Conservation (phyloP, 139 green algal species). For the Chlorella sp. region DNA sequence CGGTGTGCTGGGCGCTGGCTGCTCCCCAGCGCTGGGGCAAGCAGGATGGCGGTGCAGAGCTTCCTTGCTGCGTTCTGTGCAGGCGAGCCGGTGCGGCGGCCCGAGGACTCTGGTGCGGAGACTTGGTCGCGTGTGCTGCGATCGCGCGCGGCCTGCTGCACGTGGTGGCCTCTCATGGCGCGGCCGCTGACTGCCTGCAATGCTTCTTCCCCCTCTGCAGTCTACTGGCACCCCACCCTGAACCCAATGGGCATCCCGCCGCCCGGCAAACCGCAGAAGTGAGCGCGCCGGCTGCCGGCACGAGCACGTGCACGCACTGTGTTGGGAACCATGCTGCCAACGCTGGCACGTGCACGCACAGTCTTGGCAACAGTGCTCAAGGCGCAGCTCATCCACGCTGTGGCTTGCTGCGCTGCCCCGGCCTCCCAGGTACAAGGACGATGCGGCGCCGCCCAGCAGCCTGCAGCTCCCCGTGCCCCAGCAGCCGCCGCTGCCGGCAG, state of each 20-base stretch:
- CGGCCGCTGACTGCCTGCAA: background rate
- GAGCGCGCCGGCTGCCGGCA: no score
- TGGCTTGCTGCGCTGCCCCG: background rate
- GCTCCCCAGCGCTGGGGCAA: no score
- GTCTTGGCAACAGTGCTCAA: background rate
- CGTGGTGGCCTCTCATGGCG: background rate
- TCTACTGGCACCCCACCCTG: constrained; percentile 75
- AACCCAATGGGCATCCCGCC: constrained; percentile 69
- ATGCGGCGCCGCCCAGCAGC: background rate
- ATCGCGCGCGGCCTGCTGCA: constrained; percentile 34
- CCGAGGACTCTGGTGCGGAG: constrained; percentile 10
- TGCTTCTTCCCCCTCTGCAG: constrained; percentile 43
- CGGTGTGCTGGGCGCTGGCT: no score
- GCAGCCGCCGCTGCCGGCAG: constrained; percentile 64
- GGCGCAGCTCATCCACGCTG: background rate
- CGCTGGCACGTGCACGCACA: no score
- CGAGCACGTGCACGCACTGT: background rate
- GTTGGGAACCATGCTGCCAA: background rate
- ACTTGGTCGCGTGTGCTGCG: background rate
- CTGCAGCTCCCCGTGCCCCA: constrained; percentile 59
- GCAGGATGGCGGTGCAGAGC: no score
- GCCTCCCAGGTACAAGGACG: constrained; percentile 24
- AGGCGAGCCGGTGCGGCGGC: constrained; percentile 17
- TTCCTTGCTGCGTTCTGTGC: no score
- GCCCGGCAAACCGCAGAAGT: constrained; percentile 61